Evolutionary conservation across 805 yeast genomes (phyloP), one percentile per base, ranked within the genome.

Genomic region (Teunomyces stri): DNA sequence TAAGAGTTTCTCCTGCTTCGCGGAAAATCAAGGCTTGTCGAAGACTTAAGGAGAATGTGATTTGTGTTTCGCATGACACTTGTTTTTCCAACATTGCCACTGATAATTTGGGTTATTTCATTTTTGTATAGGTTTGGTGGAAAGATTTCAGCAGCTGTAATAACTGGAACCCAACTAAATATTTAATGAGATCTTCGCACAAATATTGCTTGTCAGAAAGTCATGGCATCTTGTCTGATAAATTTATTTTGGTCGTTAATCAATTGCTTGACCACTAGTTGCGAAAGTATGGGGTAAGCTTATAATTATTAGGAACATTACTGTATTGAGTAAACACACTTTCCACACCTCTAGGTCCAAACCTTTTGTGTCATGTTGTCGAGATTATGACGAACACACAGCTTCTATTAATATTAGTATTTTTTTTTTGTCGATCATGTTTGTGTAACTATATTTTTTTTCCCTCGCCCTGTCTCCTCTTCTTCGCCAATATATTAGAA

Each of bases 371-470:
- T 31, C 34, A 31, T 31, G 13, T 25, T 31, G 16, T 9, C 10
- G 13, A 13, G 4, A 31, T 15, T 13, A 15, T 31, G 34, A 31
- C 34, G 18, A 31, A 7, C 34, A 3, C 7, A 31, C 34, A 31
- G 15, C 15, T 31, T 31, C 16, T 31, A 31, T 31, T 34, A 37
- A 22, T 25, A 25, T 25, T 25, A 9, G 11, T 25, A 25, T 25
- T 25, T 6, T 25, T 37, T n/a, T 20, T 21, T 37, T n/a, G 40
- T 27, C n/a, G 29, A n/a, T 37, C 6, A 12, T 15, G 20, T 34
- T 37, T 37, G 40, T 37, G 40, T 37, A 37, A 37, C 25, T 21
- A 21, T 37, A 20, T 37, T 37, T 37, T 37, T 27, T 40, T 16
- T 40, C 20, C 16, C 43, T 29, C 25, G 27, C 16, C 34, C 34